Conservation (phyloP, 192 early-diverging fungal genomes). For the Kickxella alabastrina region DNA sequence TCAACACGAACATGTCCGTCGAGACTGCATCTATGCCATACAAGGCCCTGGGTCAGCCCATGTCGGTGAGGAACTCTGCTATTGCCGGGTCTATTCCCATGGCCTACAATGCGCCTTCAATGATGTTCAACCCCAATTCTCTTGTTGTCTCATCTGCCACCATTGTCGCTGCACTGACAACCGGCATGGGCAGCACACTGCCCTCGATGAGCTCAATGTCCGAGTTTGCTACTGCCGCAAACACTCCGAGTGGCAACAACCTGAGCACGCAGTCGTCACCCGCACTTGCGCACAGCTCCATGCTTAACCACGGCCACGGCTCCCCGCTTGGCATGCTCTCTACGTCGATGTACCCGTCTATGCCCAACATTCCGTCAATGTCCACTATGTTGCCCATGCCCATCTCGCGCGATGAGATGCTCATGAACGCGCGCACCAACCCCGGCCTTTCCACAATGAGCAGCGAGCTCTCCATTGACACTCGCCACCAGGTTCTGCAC, state of each 20-base stretch:
- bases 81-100: slow-evolving; percentile 15
- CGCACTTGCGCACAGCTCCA: slow-evolving; percentile 3
- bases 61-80: slow-evolving; percentile 12
- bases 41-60: slow-evolving; percentile 18
- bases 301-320: slow-evolving; percentile 4
- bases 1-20: slow-evolving; percentile 2
- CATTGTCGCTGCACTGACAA: slow-evolving; percentile 1
- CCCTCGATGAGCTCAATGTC: slow-evolving; percentile 11
- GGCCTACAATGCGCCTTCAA: slow-evolving; percentile 3
- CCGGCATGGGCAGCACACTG: slow-evolving; percentile 1
- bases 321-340: slow-evolving; percentile 12
- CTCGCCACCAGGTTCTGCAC: slow-evolving; percentile 7
- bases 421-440: slow-evolving; percentile 2
- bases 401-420: slow-evolving; percentile 2
- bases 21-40: slow-evolving; percentile 11
- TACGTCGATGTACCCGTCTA: background rate
- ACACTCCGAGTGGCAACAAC: slow-evolving; percentile 9
- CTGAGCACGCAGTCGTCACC: slow-evolving; percentile 24
- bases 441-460: background rate
- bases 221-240: slow-evolving; percentile 11
- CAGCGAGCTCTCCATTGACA: background rate
- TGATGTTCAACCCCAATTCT: slow-evolving; percentile 8
- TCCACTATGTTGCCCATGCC: slow-evolving; percentile 10
- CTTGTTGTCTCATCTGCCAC: background rate
- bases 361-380: slow-evolving; percentile 6